These are phyloP conservation scores for Rhizopogon vinicolor DNA, from an alignment of 768 basidiomycete genomes.

Conservation along the genomic window DNA sequence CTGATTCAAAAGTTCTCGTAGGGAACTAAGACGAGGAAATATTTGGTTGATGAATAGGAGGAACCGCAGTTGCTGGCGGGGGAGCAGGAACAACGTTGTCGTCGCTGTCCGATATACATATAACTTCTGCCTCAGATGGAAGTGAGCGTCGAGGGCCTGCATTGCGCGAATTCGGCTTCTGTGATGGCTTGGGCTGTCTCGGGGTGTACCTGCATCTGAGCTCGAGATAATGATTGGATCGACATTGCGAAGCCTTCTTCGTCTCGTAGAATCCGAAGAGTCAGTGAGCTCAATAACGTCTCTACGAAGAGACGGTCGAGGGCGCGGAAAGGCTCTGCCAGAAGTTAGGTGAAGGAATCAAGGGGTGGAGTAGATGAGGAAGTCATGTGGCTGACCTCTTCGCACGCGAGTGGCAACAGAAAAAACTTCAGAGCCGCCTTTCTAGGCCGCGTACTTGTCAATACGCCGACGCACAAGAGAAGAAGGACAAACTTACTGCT, in stretches of 20 bases:
- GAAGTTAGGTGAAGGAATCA: conserved; percentile 6
- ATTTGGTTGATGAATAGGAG: not conserved
- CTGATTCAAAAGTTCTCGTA: not conserved
- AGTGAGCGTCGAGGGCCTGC: conserved; percentile 1
- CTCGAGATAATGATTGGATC: conserved; percentile 23
- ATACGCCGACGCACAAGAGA: conserved; percentile 1
- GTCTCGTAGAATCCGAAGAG: conserved; percentile 11
- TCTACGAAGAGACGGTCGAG: conserved; percentile 4
- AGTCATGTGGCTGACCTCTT: conserved; percentile 12
- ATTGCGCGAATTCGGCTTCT: not conserved
- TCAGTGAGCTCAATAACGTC: conserved; percentile 18
- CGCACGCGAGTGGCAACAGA: conserved; percentile 13
- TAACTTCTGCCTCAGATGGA: conserved; percentile 17
- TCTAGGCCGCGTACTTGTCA: not conserved
- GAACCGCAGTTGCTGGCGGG: not conserved
- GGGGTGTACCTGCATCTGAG: conserved; percentile 13
- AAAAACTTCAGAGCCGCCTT: conserved; percentile 5
- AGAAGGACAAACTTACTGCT: conserved; percentile 1
- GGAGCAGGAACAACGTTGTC: conserved; percentile 1
- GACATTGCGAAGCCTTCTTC: not conserved
- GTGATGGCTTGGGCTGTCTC: not conserved
- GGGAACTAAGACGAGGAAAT: not conserved
- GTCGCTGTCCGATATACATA: conserved; percentile 25
- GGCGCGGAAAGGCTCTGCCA: conserved; percentile 7
- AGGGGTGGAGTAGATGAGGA: conserved; percentile 5